Conservation (phyloP, 202 grass and related monocot species). For the Carex arenaria region DNA sequence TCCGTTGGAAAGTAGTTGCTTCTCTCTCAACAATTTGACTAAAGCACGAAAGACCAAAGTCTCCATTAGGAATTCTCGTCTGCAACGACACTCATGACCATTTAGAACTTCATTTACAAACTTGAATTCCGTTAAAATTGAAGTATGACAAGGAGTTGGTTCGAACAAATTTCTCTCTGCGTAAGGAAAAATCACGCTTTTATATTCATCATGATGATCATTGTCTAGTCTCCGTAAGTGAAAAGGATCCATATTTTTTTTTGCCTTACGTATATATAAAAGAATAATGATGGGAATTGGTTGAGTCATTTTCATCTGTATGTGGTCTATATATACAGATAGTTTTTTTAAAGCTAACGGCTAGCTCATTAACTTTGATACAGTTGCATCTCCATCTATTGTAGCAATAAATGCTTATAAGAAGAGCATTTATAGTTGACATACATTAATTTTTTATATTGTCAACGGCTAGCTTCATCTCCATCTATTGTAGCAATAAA, state of each 20-base stretch:
- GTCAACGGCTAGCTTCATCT: too few relatives aligned
- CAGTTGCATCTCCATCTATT: too few relatives aligned
- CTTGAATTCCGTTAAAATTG: neutral
- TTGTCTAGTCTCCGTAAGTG: neutral
- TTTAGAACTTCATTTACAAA: neutral
- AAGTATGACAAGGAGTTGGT: neutral
- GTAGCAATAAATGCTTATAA: too few relatives aligned
- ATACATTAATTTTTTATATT: too few relatives aligned
- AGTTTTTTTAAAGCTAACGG: too few relatives aligned
- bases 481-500: too few relatives aligned
- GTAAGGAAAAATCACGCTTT: neutral
- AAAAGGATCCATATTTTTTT: neutral
- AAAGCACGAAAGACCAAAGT: neutral
- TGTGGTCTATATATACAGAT: too few relatives aligned
- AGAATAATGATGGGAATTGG: too few relatives aligned
- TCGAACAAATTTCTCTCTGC: neutral
- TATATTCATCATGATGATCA: neutral
- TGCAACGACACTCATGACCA: neutral
- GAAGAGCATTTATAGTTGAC: too few relatives aligned
- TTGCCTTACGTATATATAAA: too few relatives aligned
- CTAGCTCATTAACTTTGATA: too few relatives aligned
- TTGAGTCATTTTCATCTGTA: too few relatives aligned
- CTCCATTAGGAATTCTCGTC: neutral
- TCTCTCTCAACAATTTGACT: neutral
- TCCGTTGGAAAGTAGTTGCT: neutral